These are phyloP conservation scores for Botrytis porri DNA, from an alignment of 2,329 filamentous ascomycete species.

Conservation along the genomic window DNA sequence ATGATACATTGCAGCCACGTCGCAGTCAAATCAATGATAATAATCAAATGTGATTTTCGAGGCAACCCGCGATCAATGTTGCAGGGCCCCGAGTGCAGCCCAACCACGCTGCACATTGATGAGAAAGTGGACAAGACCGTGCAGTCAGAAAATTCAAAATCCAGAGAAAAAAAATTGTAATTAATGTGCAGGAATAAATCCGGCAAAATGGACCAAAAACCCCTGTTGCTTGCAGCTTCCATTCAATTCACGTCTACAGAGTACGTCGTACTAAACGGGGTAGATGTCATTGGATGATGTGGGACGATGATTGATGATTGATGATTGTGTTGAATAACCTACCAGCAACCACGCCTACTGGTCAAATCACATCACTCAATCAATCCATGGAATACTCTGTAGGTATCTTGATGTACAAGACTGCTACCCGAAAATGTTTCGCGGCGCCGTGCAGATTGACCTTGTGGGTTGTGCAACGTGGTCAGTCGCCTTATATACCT, in stretches of 20 bases:
- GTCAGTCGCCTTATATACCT: constrained; percentile 36
- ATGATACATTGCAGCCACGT: constrained; percentile 36
- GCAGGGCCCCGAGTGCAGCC: constrained; percentile 30
- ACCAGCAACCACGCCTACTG: neutral
- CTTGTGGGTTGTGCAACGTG: constrained; percentile 34
- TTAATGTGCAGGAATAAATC: constrained; percentile 15
- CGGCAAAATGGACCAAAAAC: neutral
- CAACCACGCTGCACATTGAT: constrained; percentile 14
- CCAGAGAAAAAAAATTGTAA: neutral
- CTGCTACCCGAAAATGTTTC: constrained; percentile 22
- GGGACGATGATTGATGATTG: neutral
- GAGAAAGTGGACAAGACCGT: constrained; percentile 14
- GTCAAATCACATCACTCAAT: neutral
- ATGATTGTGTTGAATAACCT: neutral
- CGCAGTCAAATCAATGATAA: constrained; percentile 28
- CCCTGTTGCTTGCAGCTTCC: constrained; percentile 11
- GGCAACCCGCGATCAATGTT: constrained; percentile 32
- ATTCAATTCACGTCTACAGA: neutral
- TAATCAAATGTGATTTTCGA: constrained; percentile 24
- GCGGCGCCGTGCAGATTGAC: constrained; percentile 25
- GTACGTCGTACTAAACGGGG: neutral
- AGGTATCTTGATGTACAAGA: neutral
- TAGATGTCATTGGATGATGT: constrained; percentile 3
- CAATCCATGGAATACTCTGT: neutral
- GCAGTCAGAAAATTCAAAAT: constrained; percentile 13